These are phyloP conservation scores for Sonneratia caseolaris DNA, from an alignment of 345 rosid species.

Conservation along the genomic window DNA sequence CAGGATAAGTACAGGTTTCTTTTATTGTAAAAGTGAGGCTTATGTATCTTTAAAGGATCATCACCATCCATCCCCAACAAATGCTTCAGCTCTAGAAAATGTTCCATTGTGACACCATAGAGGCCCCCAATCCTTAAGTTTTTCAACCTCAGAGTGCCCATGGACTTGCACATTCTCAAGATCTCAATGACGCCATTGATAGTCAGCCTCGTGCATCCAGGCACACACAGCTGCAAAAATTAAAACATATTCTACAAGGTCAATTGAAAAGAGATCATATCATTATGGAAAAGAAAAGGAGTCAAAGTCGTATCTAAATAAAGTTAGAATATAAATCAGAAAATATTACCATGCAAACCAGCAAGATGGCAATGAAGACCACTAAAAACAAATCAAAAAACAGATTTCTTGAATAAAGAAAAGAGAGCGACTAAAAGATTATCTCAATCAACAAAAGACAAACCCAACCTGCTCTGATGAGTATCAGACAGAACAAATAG, in stretches of 20 bases:
- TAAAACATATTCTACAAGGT: not conserved
- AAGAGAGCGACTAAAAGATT: not conserved
- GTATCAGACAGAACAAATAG: not conserved
- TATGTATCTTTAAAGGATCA: constrained; percentile 23
- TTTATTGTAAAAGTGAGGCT: constrained; percentile 59
- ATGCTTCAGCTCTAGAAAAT: constrained; percentile 52
- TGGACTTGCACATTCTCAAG: constrained; percentile 47
- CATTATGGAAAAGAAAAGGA: not conserved
- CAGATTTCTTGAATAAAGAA: not conserved
- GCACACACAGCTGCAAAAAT: constrained; percentile 58
- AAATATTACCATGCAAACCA: not conserved
- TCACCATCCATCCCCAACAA: constrained; percentile 38
- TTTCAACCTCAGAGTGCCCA: constrained; percentile 44
- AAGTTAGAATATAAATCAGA: not conserved
- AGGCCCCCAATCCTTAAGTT: constrained; percentile 71
- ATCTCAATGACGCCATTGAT: constrained; percentile 52
- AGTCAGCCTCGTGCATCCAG: constrained; percentile 79
- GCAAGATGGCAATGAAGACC: not conserved
- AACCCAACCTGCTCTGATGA: not conserved
- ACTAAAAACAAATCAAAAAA: not conserved
- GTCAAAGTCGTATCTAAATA: not conserved
- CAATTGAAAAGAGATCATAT: not conserved
- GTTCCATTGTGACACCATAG: constrained; percentile 54
- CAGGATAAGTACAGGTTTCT: constrained; percentile 48
- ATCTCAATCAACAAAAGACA: not conserved